Percentiles rank a stretch among this genome's conserved stretches.
Evolutionary conservation across 2,329 filamentous ascomycete genomes (phyloP).

Genomic region (Ophiocordyceps robertsii): DNA sequence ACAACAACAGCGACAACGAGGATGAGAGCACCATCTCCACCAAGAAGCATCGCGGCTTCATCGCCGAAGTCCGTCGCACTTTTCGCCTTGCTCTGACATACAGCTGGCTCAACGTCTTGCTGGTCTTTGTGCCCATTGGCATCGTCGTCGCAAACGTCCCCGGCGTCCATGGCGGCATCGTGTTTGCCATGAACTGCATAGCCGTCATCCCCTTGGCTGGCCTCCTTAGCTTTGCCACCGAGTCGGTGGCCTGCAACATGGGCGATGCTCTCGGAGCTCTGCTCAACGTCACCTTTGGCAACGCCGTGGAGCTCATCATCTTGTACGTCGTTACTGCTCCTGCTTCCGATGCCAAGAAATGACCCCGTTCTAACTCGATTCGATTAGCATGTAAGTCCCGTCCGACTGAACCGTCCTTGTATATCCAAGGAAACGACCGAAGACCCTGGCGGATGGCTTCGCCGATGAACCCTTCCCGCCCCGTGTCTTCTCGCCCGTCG

Average conservation of each 20-base stretch:
- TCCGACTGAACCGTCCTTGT: no score
- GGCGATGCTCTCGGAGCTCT: conserved; percentile 61
- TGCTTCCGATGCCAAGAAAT: neutral
- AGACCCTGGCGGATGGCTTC: no score
- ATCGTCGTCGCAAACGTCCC: conserved; percentile 48
- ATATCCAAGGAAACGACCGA: no score
- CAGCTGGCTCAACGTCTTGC: conserved; percentile 65
- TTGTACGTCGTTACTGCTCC: conserved; percentile 32
- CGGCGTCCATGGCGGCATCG: conserved; percentile 41
- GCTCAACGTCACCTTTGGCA: conserved; percentile 67
- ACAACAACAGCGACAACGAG: conserved; percentile 6
- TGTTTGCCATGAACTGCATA: conserved; percentile 63
- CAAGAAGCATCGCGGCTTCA: conserved; percentile 26
- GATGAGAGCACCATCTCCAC: conserved; percentile 14
- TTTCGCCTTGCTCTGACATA: conserved; percentile 48
- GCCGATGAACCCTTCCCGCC: no score
- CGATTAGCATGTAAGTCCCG: neutral
- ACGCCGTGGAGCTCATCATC: conserved; percentile 69
- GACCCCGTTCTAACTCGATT: no score
- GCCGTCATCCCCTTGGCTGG: conserved; percentile 65
- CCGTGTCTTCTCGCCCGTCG: no score
- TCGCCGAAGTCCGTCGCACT: conserved; percentile 34
- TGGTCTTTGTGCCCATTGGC: conserved; percentile 67
- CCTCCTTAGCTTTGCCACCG: conserved; percentile 58
- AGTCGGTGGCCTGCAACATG: conserved; percentile 58